These are phyloP conservation scores for Paraphaeosphaeria sporulosa DNA, from an alignment of 2,329 filamentous ascomycete species.

Conservation along the genomic window DNA sequence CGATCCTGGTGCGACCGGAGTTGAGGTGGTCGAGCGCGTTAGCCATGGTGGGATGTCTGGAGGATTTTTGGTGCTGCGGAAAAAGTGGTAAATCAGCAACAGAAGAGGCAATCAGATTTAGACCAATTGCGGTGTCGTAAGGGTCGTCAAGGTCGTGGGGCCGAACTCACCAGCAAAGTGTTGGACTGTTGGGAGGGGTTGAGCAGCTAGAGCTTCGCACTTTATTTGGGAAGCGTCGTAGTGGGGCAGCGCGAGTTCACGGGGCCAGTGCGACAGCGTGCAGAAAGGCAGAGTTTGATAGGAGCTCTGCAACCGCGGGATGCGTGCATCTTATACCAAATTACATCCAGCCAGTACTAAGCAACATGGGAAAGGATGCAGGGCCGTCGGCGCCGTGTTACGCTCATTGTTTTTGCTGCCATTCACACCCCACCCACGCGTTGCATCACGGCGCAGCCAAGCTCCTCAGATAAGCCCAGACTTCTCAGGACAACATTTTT, in stretches of 20 bases:
- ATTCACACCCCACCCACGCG: slow-evolving; percentile 18
- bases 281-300: slow-evolving; percentile 14
- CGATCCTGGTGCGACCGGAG: slow-evolving; percentile 73
- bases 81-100: slow-evolving; percentile 11
- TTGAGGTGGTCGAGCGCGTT: slow-evolving; percentile 81
- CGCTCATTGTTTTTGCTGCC: slow-evolving; percentile 19
- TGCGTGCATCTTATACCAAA: slow-evolving; percentile 14
- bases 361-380: background rate
- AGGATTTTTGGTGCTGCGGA: slow-evolving; percentile 16
- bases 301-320: slow-evolving; percentile 5
- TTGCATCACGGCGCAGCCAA: slow-evolving; percentile 19
- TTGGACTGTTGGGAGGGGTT: slow-evolving; percentile 23
- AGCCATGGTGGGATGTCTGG: slow-evolving; percentile 57
- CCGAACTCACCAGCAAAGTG: slow-evolving; percentile 12
- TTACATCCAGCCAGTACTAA: slow-evolving; percentile 3
- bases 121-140: slow-evolving; percentile 1
- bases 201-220: slow-evolving; percentile 19
- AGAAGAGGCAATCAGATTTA: slow-evolving; percentile 9
- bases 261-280: slow-evolving; percentile 14
- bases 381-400: slow-evolving; percentile 12
- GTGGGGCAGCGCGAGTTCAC: slow-evolving; percentile 13
- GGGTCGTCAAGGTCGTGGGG: background rate
- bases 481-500: slow-evolving; percentile 4
- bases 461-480: slow-evolving; percentile 16
- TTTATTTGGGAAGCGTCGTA: slow-evolving; percentile 21